Base-by-base conservation (phyloP, 352 stramenopile genomes). In the Phytophthora meadii region DNA sequence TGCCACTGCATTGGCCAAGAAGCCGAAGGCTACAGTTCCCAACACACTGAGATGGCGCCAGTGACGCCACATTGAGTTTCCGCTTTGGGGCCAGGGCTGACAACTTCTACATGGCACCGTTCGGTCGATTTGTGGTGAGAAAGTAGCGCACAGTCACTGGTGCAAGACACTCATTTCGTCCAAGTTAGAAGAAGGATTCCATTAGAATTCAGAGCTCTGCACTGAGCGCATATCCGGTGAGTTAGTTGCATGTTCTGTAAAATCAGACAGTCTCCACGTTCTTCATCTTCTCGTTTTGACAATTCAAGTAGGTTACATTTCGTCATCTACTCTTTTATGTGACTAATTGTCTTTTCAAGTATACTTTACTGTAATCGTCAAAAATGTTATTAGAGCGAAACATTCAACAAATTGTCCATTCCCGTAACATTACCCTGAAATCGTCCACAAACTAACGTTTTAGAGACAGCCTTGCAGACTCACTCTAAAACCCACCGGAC, bases 31-130 rank as follows among this genome's bases (percentile, higher is more conserved):
- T 14, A 46, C 22, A 22, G 22, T 22, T 22, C 34, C 37, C 49
- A 37, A 34, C 32, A 24, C 24, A 68, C 47, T 68, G 59, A 68
- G 59, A 54, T 62, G 52, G 46, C 28, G 60, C 44, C 60, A 62
- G 48, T 53, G 37, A 42, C 39, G 47, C 28, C 48, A 53, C 27
- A 14, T 62, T 54, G 48, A 46, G 59, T 19, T 52, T 50, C 25
- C 11, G 27, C 8, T 44, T 41, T 44, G 36, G 30, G 56, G 46
- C 28, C 55, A 64, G 36, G 36, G 36, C 45, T 41, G 19, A 32
- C 50, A 45, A 54, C 50, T 61, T 61, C 42, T 67, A 61, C 46
- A 32, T 42, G 25, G 11, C 27, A 40, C 27, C 11, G 24, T 59
- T 59, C 36, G 15, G 37, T 12, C 50, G 37, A 68, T 62, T 68